phyloP scores from a whole-genome alignment of 805 yeast genomes.

The Komagataella pastoris region DNA sequence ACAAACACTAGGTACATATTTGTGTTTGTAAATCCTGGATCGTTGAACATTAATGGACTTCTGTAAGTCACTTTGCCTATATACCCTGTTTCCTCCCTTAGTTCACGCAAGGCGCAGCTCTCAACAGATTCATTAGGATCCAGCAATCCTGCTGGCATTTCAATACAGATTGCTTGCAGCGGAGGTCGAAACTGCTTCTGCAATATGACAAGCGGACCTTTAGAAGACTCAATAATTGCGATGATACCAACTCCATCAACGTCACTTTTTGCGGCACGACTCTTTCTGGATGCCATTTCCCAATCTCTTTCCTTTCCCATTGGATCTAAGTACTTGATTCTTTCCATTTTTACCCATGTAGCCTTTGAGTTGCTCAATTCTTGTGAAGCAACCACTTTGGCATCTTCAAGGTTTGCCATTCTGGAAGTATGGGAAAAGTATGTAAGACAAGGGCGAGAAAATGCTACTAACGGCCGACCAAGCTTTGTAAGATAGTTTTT shows the following conservation, averaged over 20 bases:
- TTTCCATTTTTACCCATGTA: conserved; percentile 55
- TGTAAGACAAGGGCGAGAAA: background rate
- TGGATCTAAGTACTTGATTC: conserved; percentile 62
- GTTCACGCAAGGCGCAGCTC: conserved; percentile 75
- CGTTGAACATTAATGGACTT: conserved; percentile 25
- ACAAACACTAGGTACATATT: conserved; percentile 71
- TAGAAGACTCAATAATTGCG: conserved; percentile 46
- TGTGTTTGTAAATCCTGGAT: conserved; percentile 76
- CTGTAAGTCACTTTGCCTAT: conserved; percentile 40
- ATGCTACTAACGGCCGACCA: background rate
- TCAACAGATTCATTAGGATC: conserved; percentile 74
- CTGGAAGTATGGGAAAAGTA: background rate
- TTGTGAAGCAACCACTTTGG: conserved; percentile 11
- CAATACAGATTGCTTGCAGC: conserved; percentile 75
- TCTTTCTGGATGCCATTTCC: conserved; percentile 82
- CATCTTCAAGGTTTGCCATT: conserved; percentile 8
- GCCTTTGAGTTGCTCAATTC: conserved; percentile 27
- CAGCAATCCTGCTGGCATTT: conserved; percentile 89
- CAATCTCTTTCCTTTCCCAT: conserved; percentile 60
- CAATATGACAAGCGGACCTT: conserved; percentile 38
- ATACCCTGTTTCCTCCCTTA: conserved; percentile 89
- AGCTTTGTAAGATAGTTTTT: background rate
- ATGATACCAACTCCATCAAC: conserved; percentile 89
- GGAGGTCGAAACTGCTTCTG: conserved; percentile 95
- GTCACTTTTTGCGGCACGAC: conserved; percentile 47